A percentile compares a stretch with the other conserved stretches of the same genome.
Evolutionary conservation across 1,284 basidiomycete species (phyloP).

Genomic region (Mycosarcoma maydis): DNA sequence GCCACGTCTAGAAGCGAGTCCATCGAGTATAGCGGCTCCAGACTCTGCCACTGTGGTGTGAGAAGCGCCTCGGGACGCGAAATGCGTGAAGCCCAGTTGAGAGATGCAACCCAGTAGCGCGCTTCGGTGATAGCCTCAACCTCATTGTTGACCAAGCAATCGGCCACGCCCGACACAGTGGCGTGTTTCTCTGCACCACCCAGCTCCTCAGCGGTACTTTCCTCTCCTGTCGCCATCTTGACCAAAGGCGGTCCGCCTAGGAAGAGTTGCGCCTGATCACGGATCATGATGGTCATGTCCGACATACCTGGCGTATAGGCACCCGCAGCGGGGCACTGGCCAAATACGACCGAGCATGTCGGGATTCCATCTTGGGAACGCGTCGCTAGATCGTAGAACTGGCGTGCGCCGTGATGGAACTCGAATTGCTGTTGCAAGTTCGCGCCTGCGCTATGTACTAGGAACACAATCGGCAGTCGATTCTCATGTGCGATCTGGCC

Average conservation of each 20-base stretch:
- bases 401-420: slow-evolving; percentile 5
- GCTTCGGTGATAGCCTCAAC: slow-evolving; percentile 4
- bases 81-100: not conserved
- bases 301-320: slow-evolving; percentile 4
- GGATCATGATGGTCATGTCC: slow-evolving; percentile 7
- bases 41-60: not conserved
- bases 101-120: slow-evolving; percentile 4
- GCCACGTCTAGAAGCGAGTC: slow-evolving; percentile 3
- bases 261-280: slow-evolving; percentile 3
- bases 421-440: slow-evolving; percentile 4
- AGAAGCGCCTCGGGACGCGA: not conserved
- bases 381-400: slow-evolving; percentile 1
- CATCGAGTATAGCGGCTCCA: slow-evolving; percentile 6
- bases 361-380: slow-evolving; percentile 4
- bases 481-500: slow-evolving; percentile 5
- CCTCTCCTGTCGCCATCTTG: slow-evolving; percentile 5
- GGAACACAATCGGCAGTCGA: slow-evolving; percentile 1
- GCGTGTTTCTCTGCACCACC: slow-evolving; percentile 5
- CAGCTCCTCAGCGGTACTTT: not conserved
- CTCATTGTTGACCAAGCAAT: slow-evolving; percentile 4
- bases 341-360: slow-evolving; percentile 1
- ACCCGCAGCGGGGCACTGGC: slow-evolving; percentile 5
- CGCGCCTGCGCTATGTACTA: slow-evolving; percentile 2
- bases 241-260: slow-evolving; percentile 1
- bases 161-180: not conserved